Conservation (phyloP, 2,329 filamentous ascomycete species). For the Knoxdaviesia capensis region DNA sequence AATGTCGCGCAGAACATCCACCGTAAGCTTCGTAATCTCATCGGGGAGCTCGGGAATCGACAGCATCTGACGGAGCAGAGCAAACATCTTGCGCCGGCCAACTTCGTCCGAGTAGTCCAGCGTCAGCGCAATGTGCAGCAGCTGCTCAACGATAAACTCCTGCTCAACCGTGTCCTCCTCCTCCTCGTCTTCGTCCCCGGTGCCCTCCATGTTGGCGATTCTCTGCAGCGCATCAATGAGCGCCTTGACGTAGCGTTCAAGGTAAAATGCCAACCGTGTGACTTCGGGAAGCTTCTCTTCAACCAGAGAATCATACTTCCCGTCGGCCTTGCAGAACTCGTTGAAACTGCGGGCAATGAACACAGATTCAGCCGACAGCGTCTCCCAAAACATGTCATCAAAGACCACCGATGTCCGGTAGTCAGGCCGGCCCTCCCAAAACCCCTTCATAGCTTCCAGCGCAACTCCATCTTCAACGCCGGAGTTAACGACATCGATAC, state of each 20-base stretch:
- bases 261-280: slow-evolving; percentile 69
- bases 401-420: slow-evolving; percentile 56
- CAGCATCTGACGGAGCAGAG: slow-evolving; percentile 66
- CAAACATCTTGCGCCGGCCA: slow-evolving; percentile 88
- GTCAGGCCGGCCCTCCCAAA: slow-evolving; percentile 84
- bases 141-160: slow-evolving; percentile 89
- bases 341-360: slow-evolving; percentile 90
- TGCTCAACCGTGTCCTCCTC: slow-evolving; percentile 75
- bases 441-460: slow-evolving; percentile 82
- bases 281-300: slow-evolving; percentile 95
- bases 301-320: slow-evolving; percentile 50
- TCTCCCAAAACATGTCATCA: slow-evolving; percentile 60
- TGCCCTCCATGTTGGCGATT: slow-evolving; percentile 31
- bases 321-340: slow-evolving; percentile 64
- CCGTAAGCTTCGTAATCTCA: slow-evolving; percentile 71
- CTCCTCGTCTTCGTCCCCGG: slow-evolving; percentile 38
- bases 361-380: slow-evolving; percentile 62
- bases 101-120: slow-evolving; percentile 97
- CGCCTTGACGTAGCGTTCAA: slow-evolving; percentile 59
- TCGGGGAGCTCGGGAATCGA: slow-evolving; percentile 78
- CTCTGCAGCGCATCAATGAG: slow-evolving; percentile 44
- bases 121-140: slow-evolving; percentile 78
- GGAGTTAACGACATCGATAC: slow-evolving; percentile 82
- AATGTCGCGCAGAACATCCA: slow-evolving; percentile 65
- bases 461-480: slow-evolving; percentile 80